Conservation (phyloP, 1,139 yeast species). For the Eremothecium coryli region DNA sequence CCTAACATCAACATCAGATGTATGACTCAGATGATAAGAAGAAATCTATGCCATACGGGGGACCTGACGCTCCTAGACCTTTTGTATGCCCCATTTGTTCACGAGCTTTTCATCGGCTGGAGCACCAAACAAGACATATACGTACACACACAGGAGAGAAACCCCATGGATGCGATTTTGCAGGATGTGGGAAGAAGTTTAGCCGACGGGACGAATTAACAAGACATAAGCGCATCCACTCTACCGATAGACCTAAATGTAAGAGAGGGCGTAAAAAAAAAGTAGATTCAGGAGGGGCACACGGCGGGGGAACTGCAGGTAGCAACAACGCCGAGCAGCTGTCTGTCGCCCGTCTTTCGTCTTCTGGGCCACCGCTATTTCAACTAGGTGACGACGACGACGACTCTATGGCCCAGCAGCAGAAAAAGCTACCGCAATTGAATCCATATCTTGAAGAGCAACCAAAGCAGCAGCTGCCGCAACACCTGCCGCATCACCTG, state of each 20-base stretch:
- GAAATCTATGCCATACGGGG: constrained; percentile 11
- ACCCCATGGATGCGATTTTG: constrained; percentile 63
- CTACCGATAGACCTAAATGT: constrained; percentile 45
- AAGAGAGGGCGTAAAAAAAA: constrained; percentile 43
- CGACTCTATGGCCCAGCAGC: not conserved
- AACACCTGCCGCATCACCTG: not conserved
- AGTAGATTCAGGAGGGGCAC: constrained; percentile 8
- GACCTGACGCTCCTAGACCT: constrained; percentile 35
- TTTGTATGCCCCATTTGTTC: constrained; percentile 53
- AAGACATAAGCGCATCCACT: constrained; percentile 57
- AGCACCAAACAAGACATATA: constrained; percentile 64
- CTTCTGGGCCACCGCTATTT: not conserved
- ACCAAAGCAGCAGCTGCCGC: not conserved
- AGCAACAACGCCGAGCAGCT: too few relatives aligned
- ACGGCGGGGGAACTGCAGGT: constrained; percentile 6
- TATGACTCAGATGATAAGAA: constrained; percentile 5
- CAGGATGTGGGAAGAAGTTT: constrained; percentile 59
- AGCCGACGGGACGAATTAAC: constrained; percentile 63
- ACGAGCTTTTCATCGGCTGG: constrained; percentile 54
- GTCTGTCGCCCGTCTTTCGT: too few relatives aligned
- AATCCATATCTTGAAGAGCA: not conserved
- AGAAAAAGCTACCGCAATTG: not conserved
- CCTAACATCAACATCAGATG: too few relatives aligned
- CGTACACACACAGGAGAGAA: constrained; percentile 66
- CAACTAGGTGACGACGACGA: not conserved